Percentiles rank a stretch among this genome's conserved stretches.
These are phyloP conservation scores for Penicillium glabrum DNA, from an alignment of 2,329 filamentous ascomycete species.

Conservation along the genomic window DNA sequence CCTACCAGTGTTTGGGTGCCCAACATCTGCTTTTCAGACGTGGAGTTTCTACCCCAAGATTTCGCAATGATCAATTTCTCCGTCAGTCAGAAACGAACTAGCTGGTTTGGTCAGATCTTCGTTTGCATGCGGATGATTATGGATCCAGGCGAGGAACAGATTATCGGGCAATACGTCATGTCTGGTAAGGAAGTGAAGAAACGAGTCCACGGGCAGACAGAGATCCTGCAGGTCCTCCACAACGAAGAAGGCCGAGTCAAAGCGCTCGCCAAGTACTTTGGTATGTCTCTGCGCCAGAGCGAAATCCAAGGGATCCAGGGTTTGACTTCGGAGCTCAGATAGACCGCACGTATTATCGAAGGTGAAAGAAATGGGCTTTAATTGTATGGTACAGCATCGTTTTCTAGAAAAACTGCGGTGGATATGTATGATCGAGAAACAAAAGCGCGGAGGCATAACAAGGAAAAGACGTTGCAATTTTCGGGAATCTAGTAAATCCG, in stretches of 20 bases:
- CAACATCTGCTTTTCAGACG: slow-evolving; percentile 65
- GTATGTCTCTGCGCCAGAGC: slow-evolving; percentile 51
- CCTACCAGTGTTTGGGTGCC: slow-evolving; percentile 55
- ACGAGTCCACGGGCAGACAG: slow-evolving; percentile 53
- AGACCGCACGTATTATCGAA: neutral
- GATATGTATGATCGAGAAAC: slow-evolving; percentile 26
- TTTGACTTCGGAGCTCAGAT: slow-evolving; percentile 48
- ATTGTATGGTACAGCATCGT: slow-evolving; percentile 24
- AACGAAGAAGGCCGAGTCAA: slow-evolving; percentile 56
- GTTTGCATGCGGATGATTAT: slow-evolving; percentile 58
- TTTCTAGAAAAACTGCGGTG: slow-evolving; percentile 23
- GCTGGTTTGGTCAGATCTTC: slow-evolving; percentile 57
- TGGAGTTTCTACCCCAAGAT: slow-evolving; percentile 63
- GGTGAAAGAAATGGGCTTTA: neutral
- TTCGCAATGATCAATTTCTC: slow-evolving; percentile 62
- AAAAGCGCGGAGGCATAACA: slow-evolving; percentile 23
- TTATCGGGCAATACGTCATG: slow-evolving; percentile 57
- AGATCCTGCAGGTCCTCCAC: slow-evolving; percentile 47
- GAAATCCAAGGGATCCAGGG: slow-evolving; percentile 55
- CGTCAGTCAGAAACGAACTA: slow-evolving; percentile 51
- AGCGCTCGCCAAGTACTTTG: slow-evolving; percentile 54
- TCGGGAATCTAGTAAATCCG: slow-evolving; percentile 36
- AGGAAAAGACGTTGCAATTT: slow-evolving; percentile 22
- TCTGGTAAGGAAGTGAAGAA: slow-evolving; percentile 54
- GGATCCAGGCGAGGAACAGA: slow-evolving; percentile 45